Conservation (phyloP, 2,329 filamentous ascomycete species). For the Leptographium lundbergii region DNA sequence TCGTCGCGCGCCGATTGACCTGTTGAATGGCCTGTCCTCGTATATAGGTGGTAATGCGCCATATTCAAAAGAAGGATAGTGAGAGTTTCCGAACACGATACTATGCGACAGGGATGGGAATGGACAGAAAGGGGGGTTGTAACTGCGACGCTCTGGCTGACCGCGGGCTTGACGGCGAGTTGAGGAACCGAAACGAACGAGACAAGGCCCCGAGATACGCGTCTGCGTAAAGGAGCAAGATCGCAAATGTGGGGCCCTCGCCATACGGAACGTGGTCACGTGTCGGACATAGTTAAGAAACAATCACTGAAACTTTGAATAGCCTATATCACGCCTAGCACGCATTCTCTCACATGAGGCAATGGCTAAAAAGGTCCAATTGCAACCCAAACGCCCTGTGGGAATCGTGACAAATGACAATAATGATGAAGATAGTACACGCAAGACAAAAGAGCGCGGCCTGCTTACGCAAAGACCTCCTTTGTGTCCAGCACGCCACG, state of each 20-base stretch:
- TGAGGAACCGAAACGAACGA: not conserved
- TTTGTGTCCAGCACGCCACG: constrained; percentile 63
- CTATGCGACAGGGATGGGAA: not conserved
- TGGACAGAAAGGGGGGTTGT: not conserved
- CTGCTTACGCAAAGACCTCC: constrained; percentile 56
- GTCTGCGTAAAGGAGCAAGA: not conserved
- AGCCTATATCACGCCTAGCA: not conserved
- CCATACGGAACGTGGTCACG: not conserved
- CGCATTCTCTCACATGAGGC: not conserved
- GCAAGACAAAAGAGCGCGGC: not conserved
- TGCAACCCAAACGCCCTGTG: not conserved
- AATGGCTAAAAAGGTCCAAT: not conserved
- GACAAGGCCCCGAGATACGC: not conserved
- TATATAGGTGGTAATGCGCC: not conserved
- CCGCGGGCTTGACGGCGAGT: not conserved
- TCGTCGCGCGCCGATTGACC: not conserved
- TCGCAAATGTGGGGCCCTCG: not conserved
- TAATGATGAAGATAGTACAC: not conserved
- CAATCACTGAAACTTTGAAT: not conserved
- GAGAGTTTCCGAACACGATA: not conserved
- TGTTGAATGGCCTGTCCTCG: not conserved
- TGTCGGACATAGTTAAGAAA: not conserved
- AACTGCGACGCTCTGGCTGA: not conserved
- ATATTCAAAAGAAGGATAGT: not conserved
- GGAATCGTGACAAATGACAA: not conserved